Evolutionary conservation across 371 early-diverging fungal genomes (phyloP), one percentile per base, ranked within the genome.

Genomic region (Conidiobolus incongruus): DNA sequence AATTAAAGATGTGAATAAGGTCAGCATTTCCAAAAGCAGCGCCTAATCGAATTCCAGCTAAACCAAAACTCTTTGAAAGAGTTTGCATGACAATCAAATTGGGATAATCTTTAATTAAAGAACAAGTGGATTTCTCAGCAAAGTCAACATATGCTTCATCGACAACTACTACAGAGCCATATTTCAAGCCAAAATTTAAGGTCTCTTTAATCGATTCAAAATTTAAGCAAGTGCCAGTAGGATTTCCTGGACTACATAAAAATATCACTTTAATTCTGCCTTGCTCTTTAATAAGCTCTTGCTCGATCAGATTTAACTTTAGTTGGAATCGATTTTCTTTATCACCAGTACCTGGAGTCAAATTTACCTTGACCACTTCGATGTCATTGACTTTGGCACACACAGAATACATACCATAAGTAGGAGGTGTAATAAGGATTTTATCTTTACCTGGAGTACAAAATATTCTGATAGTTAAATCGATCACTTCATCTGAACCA

Each of bases 61-160:
- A 59, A 15, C 96, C 96, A 60, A 94, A 97, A 48, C 83, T 74
- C 66, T 97, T 97, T 58, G 84, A 83, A 50, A 95, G 65, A 5
- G 98, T 97, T 59, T 95, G 95, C 70, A 77, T 80, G 29, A 97
- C 93, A 36, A 97, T 63, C 48, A 97, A 59, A 51, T 92, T 93
- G 23, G 88, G 86, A 49, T 92, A 93, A 28, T 74, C 53, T 5
- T 31, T 20, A 6, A 41, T 30, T 8, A 24, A 28, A 30, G 17
- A 24, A 16, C 29, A 41, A 22, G 6, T 51, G 28, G 39, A 44
- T 8, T 48, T 49, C 19, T 69, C 68, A 21, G 74, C 75, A 60
- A 97, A 97, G 59, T 97, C 97, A 13, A 95, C 75, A 58, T 97
- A 97, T 1, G 97, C 97, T 62, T 97, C 97, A 62, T 97, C 97